Conservation (phyloP, 768 basidiomycete genomes). For the Sarcodon aspratus region DNA sequence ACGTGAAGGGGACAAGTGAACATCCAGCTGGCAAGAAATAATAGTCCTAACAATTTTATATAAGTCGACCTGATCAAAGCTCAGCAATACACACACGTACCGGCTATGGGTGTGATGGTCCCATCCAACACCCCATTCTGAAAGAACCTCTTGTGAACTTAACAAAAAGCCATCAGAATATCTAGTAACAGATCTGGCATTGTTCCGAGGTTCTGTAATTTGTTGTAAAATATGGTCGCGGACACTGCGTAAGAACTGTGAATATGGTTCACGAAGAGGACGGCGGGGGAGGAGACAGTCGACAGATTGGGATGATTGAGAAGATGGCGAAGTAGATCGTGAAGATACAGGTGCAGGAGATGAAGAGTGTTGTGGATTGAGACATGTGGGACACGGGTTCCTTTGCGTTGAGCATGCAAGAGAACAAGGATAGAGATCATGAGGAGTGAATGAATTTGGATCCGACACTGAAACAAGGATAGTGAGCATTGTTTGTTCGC, state of each 20-base stretch:
- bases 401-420: conserved; percentile 27
- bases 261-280: conserved; percentile 26
- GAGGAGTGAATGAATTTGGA: conserved; percentile 25
- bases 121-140: conserved; percentile 61
- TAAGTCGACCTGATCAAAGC: conserved; percentile 5
- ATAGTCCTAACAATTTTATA: conserved; percentile 36
- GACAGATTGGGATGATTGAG: background rate
- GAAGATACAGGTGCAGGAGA: conserved; percentile 3
- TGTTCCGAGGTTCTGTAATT: conserved; percentile 32
- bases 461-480: no score
- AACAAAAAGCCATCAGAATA: conserved; percentile 58
- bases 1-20: conserved; percentile 31
- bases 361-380: conserved; percentile 9
- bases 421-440: conserved; percentile 44
- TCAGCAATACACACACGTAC: conserved; percentile 16
- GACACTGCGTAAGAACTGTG: conserved; percentile 52
- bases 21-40: conserved; percentile 47
- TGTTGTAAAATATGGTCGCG: conserved; percentile 42
- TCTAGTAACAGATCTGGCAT: conserved; percentile 30
- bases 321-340: conserved; percentile 1
- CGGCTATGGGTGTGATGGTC: conserved; percentile 39
- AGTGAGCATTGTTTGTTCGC: no score
- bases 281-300: conserved; percentile 30
- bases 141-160: conserved; percentile 26
- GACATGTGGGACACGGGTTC: conserved; percentile 28